Base-by-base conservation (phyloP, 495 filamentous ascomycete species). In the Aspergillus sparsus region DNA sequence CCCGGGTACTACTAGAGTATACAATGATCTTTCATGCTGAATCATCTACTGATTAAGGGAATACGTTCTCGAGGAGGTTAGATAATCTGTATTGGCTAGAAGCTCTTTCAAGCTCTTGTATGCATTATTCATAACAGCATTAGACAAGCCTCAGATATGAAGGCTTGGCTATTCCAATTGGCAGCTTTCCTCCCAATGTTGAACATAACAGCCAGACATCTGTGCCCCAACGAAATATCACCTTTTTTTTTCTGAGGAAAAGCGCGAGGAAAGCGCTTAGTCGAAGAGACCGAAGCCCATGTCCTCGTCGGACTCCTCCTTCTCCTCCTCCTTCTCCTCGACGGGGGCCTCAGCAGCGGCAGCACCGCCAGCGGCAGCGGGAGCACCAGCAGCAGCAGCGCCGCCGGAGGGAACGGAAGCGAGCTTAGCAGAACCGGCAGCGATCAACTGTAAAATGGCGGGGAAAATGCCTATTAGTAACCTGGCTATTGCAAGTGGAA, bases 211-310 rank as follows among this genome's bases (percentile, higher is more conserved):
- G 66, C 68, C 71, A 75, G 73, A 75, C 63, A 56, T 70, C 73
- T 72, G 65, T 62, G 66, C 74, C 71, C 60, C 72, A 71, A 66
- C 58, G 53, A 63, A 56, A 64, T 57, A 58, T 63, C 57, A 60
- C 42, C 42, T 49, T 68, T 69, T 70, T 7, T 31, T 72, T 71
- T 71, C 58, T 65, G 66, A 57, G 21, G 44, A 58, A 60, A 55
- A 33, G 50, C 13, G 57, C 58, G 36, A 45, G 34, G 57, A 67
- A 67, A 47, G 67, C 66, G 67, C 67, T 77, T 81, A 97, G 83
- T 97, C 93, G 89, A 98, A 98, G 61, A 99, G 92, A 89, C 94
- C 94, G 85, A 99, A 97, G 73, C 94, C 94, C 94, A 99, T 99
- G 75, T 99, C 94, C 75, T 99, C 94, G 80, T 99, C 94, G 74